Conservation (phyloP, 2,329 filamentous ascomycete genomes). For the Penicillium hordei region DNA sequence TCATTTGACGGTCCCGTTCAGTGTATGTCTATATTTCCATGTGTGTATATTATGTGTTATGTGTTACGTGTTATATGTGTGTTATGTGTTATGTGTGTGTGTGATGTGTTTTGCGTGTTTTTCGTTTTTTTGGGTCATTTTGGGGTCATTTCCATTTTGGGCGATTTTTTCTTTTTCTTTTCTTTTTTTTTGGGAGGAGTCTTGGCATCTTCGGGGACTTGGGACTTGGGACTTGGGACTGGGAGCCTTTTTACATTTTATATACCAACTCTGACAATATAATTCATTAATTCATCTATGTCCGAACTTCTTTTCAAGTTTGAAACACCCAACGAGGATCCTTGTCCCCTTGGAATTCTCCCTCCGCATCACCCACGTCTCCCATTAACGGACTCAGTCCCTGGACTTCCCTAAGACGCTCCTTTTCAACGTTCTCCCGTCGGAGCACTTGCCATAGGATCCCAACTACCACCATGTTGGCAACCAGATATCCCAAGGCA, state of each 20-base stretch:
- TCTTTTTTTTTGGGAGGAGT: not conserved
- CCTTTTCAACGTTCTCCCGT: constrained; percentile 58
- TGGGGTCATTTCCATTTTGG: constrained; percentile 7
- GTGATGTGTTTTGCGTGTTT: constrained; percentile 19
- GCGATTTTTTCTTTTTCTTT: no score
- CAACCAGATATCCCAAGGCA: constrained; percentile 63
- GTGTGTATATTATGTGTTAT: constrained; percentile 28
- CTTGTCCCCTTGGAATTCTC: constrained; percentile 60
- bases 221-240: not conserved
- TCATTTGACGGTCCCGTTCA: constrained; percentile 29
- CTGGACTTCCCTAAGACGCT: constrained; percentile 46
- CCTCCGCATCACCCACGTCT: constrained; percentile 53
- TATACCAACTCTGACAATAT: not conserved
- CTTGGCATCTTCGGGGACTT: not conserved
- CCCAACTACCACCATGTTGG: constrained; percentile 56
- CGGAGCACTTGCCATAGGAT: constrained; percentile 56
- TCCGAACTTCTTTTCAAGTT: constrained; percentile 39
- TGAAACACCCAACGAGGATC: constrained; percentile 68
- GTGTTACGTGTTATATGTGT: constrained; percentile 24
- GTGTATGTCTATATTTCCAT: constrained; percentile 20
- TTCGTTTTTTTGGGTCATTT: constrained; percentile 5
- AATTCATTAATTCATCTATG: not conserved
- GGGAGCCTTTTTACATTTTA: not conserved
- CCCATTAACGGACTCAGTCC: constrained; percentile 30
- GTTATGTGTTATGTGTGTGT: constrained; percentile 21